Evolutionary conservation across 1,284 basidiomycete species (phyloP).

Genomic region (Ustilago nuda): DNA sequence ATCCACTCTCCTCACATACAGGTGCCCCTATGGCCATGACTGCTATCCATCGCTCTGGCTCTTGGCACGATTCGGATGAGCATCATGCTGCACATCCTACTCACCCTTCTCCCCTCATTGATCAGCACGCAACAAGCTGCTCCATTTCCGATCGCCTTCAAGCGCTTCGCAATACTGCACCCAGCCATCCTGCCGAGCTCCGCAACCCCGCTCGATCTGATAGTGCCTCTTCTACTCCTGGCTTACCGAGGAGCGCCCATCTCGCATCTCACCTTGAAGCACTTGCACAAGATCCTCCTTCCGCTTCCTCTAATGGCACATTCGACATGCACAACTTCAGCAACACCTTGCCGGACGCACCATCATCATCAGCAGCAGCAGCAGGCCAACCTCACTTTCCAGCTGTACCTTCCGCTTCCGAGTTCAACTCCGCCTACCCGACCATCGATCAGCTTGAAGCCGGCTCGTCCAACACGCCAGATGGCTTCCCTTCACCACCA

Average conservation of each 20-base stretch:
- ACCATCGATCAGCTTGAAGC: constrained; percentile 60
- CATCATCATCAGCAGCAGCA: not conserved
- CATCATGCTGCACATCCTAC: constrained; percentile 39
- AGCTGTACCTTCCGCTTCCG: constrained; percentile 43
- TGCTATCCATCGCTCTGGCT: constrained; percentile 5
- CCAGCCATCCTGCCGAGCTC: constrained; percentile 40
- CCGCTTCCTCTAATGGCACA: constrained; percentile 9
- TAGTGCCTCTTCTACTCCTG: constrained; percentile 13
- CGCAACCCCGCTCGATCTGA: constrained; percentile 32
- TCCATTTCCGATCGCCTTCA: constrained; percentile 51
- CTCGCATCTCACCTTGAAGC: constrained; percentile 36
- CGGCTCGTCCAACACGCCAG: constrained; percentile 4
- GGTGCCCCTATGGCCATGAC: not conserved
- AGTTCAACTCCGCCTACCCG: constrained; percentile 55
- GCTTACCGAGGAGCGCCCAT: constrained; percentile 16
- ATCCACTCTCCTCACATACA: not conserved
- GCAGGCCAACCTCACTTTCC: constrained; percentile 22
- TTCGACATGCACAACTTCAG: constrained; percentile 34
- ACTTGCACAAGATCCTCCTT: constrained; percentile 20
- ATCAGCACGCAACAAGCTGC: constrained; percentile 33
- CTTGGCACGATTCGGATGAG: constrained; percentile 27
- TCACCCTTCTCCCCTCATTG: constrained; percentile 42
- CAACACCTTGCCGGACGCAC: constrained; percentile 20
- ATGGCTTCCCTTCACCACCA: constrained; percentile 43
- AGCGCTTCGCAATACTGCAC: constrained; percentile 38